Base-by-base conservation (phyloP, 73 alveolate species). In the Paraurostyla sp. region DNA sequence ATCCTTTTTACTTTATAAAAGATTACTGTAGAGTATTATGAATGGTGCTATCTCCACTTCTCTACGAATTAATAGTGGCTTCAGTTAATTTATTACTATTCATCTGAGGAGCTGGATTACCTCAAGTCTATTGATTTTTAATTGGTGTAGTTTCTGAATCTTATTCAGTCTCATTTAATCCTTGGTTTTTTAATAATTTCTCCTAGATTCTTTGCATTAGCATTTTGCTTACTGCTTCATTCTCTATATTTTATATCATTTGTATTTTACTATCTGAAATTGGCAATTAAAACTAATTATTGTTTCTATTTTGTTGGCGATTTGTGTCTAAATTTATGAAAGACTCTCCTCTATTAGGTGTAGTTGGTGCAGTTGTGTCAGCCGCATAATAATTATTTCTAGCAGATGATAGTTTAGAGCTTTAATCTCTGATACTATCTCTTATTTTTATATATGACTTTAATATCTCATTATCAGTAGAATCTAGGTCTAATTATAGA, bases 221-320 rank as follows among this genome's bases (percentile, higher is more conserved):
- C 82, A 65, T 65, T 40, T 65, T 65, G 42, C 82, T 65, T 20
- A 65, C 82, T 18, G 58, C 58, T 38, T 65, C 82, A 40, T 65
- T 65, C 41, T 65, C 82, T 18, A 65, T 65, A 30, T 38, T 65
- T 38, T 65, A 0, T 38, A 65, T 65, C 7, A 35, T 35, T 38
- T 38, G 35, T 22, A 65, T 38, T 40, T 65, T 65, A 23, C 40
- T 65, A 4, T 20, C 4, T 9, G 30, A 6, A 27, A 6, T 54
- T 4, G 15, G 4, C 23, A 20, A 4, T 9, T 54, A 6, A 20
- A 13, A 9, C 16, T 65, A 33, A 32, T 38, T 38, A 33, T 38
- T 58, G 7, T 23, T n/a, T n/a, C 13, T 2, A 23, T 7, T 30
- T 25, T 59, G 23, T 59, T 7, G n/a, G 4, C 13, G 9, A 59